Evolutionary conservation across 106 monocot genomes (phyloP).

Genomic region (Vanilla planifolia): DNA sequence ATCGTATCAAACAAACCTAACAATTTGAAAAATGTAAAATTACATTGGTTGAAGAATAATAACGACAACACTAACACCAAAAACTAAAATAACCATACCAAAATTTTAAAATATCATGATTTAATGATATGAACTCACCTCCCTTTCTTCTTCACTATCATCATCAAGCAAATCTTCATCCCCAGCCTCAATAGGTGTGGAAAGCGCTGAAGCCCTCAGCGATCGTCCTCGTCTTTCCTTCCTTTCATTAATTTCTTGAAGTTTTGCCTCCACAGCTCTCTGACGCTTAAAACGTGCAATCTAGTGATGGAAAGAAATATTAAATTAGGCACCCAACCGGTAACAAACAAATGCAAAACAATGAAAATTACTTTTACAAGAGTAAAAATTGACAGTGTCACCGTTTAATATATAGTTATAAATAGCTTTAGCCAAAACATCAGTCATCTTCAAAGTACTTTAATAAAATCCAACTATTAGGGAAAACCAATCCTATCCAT

Average conservation of each 20-base stretch:
- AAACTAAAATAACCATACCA: neutral
- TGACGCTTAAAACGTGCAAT: constrained; percentile 86
- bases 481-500: no score
- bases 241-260: constrained; percentile 91
- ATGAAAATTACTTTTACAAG: no score
- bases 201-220: constrained; percentile 71
- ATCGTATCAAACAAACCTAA: no score
- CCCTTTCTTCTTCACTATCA: constrained; percentile 91
- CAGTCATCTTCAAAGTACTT: no score
- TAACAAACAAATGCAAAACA: no score
- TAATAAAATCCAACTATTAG: no score
- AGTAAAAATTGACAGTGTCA: no score
- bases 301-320: constrained; percentile 22
- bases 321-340: neutral
- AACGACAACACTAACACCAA: neutral
- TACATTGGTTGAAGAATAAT: no score
- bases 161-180: constrained; percentile 82
- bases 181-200: constrained; percentile 54
- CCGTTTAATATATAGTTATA: no score
- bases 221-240: constrained; percentile 87
- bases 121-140: constrained; percentile 35
- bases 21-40: no score
- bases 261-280: constrained; percentile 72
- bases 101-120: neutral
- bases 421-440: no score